Evolutionary conservation across 768 basidiomycete species (phyloP), one percentile per base, ranked within the genome.

Genomic region (Russula olivacea): DNA sequence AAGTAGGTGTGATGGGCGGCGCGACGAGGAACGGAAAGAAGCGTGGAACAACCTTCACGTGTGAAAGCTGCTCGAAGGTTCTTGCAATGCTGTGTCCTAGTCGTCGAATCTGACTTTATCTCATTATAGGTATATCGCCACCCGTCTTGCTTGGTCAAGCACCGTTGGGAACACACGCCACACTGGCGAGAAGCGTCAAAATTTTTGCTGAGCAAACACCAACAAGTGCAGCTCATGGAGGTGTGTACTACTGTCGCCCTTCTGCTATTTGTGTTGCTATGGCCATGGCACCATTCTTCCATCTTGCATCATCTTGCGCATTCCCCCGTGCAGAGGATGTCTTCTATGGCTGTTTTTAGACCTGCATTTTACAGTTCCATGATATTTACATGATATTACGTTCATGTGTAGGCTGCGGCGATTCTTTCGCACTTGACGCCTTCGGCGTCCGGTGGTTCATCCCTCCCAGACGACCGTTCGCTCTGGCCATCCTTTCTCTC

Each of bases 121-220:
- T 34, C 41, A 21, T 34, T 34, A 34, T 50, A 91, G 89, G 85
- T 91, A 43, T 93, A 91, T 73, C 85, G 89, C 57, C 95, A 98
- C 74, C 93, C 93, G 2, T 92, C 90, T 14, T 98, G 95, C 74
- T 79, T 98, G 53, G 91, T 95, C 74, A 98, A 98, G 74, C 96
- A 98, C 71, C 89, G 96, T 38, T 98, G 96, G 96, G 95, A 98
- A 71, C 93, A 96, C 71, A 92, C 91, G 38, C 91, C 91, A 21
- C 93, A 97, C 70, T 98, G 96, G 96, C 87, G 89, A 49, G 91
- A 94, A 72, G 89, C 94, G 2, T 83, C 88, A 67, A 92, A 94
- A 72, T 86, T 94, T 69, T 84, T 93, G 36, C 79, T 98, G 61
- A 91, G 88, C 75, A 98, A 98, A 76, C 95, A 98, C 72, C 94